Evolutionary conservation across 78 protist species (phyloP), one percentile per base, ranked within the genome.

Genomic region (Salpingoeca rosetta): DNA sequence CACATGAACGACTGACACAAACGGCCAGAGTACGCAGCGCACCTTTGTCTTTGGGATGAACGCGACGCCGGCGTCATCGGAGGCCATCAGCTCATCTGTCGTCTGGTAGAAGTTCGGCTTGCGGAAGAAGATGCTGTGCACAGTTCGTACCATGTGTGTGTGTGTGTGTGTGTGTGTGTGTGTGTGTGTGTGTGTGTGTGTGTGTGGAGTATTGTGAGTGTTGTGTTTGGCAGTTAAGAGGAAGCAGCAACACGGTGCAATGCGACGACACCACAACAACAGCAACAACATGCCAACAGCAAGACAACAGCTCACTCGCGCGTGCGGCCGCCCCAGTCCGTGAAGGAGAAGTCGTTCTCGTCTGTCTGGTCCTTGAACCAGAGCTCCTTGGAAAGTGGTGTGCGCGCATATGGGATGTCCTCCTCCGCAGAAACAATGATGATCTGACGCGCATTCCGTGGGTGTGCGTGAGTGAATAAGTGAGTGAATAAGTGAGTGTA

Each of bases 381-480:
- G 3, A 94, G 72, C 41, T 92, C 93, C 87, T 94, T 94, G 39
- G 92, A 80, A 0, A 94, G 81, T 3, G 97, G 97, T 41, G 97
- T 93, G 36, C 94, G 92, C 80, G 78, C 82, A 87, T 94, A 94
- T 43, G 97, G 94, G 1, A 45, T 65, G 0, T 85, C 80, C 40
- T 45, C 78, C 72, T 94, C 97, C 38, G 87, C 90, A 0, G 91
- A 76, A 22, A 94, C 78, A 22, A 94, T 40, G 26, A 94, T 40
- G 2, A 93, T 72, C 72, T 80, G 7, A 90, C 88, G 84, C n/a
- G 38, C 37, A 75, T 3, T 36, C 24, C 37, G 38, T 75, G 3
- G n/a, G 38, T 22, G 79, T 75, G 3, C 10, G n/a, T 7, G 24
- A 7, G 22, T 24, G 3, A 3, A 17, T 17, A 75, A 10, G 22